phyloP scores from a whole-genome alignment of 345 rosid species.

The Gynandropsis gynandra region DNA sequence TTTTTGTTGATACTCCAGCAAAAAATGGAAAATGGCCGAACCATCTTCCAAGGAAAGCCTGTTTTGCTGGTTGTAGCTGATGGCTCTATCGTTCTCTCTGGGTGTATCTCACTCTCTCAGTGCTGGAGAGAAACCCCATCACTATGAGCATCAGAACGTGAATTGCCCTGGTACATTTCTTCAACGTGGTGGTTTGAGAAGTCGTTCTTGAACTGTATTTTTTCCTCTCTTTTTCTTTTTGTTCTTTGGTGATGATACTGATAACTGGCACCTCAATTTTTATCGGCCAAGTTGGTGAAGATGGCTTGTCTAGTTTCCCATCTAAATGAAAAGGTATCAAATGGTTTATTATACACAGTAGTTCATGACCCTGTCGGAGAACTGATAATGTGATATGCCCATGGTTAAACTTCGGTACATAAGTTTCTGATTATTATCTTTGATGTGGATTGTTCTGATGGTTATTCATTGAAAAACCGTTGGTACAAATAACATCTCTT shows the following conservation, averaged over 20 bases:
- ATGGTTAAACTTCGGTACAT: background rate
- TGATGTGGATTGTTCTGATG: constrained; percentile 1
- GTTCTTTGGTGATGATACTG: constrained; percentile 4
- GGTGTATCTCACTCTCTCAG: constrained; percentile 14
- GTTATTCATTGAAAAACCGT: background rate
- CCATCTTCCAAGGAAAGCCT: background rate
- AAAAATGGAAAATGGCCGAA: background rate
- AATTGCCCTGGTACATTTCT: constrained; percentile 7
- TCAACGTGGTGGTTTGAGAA: constrained; percentile 14
- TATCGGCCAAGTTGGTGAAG: constrained; percentile 17
- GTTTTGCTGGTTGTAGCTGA: constrained; percentile 7
- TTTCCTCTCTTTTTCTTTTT: background rate
- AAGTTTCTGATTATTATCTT: background rate
- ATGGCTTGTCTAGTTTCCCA: constrained; percentile 3
- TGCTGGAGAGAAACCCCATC: constrained; percentile 9
- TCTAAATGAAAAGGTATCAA: background rate
- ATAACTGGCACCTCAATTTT: background rate
- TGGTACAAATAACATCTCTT: too few relatives aligned
- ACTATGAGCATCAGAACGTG: constrained; percentile 4
- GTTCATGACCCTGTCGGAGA: constrained; percentile 10
- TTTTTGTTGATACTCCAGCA: constrained; percentile 5
- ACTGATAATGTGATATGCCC: background rate
- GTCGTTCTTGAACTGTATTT: too few relatives aligned
- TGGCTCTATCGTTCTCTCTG: background rate
- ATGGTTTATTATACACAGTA: constrained; percentile 4